These are phyloP conservation scores for Fraxinus platypoda DNA, from an alignment of 305 asterid species.

Conservation along the genomic window DNA sequence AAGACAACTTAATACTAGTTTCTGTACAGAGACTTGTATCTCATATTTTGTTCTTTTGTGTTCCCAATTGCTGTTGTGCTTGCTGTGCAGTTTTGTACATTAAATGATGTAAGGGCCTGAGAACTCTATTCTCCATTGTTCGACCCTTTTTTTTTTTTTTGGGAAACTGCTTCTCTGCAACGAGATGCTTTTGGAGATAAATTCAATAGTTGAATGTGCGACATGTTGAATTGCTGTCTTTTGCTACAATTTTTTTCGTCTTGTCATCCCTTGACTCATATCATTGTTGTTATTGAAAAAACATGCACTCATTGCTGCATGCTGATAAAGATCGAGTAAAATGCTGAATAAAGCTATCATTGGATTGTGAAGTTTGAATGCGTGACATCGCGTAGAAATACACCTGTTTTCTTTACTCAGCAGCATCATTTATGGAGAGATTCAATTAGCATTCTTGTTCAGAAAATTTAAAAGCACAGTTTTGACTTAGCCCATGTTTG, in stretches of 20 bases:
- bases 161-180: not conserved
- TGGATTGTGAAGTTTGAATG: not conserved
- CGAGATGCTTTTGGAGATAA: not conserved
- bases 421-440: not conserved
- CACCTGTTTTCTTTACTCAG: not conserved
- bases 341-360: not conserved
- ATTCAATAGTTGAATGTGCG: not conserved
- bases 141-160: not conserved
- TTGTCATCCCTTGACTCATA: not conserved
- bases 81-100: slow-evolving; percentile 24
- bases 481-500: too few relatives aligned
- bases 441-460: not conserved
- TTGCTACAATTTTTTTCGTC: not conserved
- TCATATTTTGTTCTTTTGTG: slow-evolving; percentile 17
- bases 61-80: not conserved
- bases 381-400: not conserved
- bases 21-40: not conserved
- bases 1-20: slow-evolving; percentile 13
- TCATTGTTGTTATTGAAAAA: not conserved
- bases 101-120: slow-evolving; percentile 2
- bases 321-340: not conserved
- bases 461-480: not conserved
- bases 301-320: not conserved
- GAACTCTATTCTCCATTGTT: not conserved
- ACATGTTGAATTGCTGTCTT: not conserved